These are phyloP conservation scores for Lunularia cruciata DNA, from an alignment of 225 moss, liverwort and hornwort genomes.

Conservation along the genomic window DNA sequence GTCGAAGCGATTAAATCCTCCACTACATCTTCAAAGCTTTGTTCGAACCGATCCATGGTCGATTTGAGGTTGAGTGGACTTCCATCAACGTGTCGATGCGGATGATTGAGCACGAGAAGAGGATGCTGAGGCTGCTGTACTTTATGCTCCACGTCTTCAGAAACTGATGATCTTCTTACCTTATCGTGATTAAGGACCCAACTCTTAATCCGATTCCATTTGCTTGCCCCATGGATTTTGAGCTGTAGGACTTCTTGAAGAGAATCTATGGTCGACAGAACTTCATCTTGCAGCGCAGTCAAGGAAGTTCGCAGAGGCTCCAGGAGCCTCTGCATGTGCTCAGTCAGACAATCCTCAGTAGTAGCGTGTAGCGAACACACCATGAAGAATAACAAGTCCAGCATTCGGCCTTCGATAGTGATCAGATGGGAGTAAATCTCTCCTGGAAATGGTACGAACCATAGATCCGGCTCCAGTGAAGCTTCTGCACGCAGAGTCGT, in stretches of 20 bases:
- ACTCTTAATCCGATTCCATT: background rate
- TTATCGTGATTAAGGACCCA: background rate
- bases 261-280: conserved; percentile 37
- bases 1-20: conserved; percentile 29
- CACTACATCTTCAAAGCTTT: conserved; percentile 36
- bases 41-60: conserved; percentile 42
- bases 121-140: background rate
- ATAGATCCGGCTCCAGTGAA: conserved; percentile 42
- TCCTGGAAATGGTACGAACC: conserved; percentile 47
- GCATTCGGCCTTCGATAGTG: conserved; percentile 39
- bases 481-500: conserved; percentile 28
- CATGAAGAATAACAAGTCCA: conserved; percentile 43
- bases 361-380: conserved; percentile 39
- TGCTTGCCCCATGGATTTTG: background rate
- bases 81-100: conserved; percentile 36
- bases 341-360: conserved; percentile 30
- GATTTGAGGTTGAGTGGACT: conserved; percentile 43
- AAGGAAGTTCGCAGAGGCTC: conserved; percentile 37
- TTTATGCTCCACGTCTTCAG: background rate
- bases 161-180: background rate
- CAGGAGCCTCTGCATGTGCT: conserved; percentile 40
- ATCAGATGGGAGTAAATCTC: conserved; percentile 39
- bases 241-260: conserved; percentile 28
- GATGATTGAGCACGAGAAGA: conserved; percentile 21
- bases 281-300: conserved; percentile 36